Percentiles rank a stretch among this genome's conserved stretches.
These are phyloP conservation scores for Paraphaeosphaeria sporulosa DNA, from an alignment of 2,329 filamentous ascomycete species.

Conservation along the genomic window DNA sequence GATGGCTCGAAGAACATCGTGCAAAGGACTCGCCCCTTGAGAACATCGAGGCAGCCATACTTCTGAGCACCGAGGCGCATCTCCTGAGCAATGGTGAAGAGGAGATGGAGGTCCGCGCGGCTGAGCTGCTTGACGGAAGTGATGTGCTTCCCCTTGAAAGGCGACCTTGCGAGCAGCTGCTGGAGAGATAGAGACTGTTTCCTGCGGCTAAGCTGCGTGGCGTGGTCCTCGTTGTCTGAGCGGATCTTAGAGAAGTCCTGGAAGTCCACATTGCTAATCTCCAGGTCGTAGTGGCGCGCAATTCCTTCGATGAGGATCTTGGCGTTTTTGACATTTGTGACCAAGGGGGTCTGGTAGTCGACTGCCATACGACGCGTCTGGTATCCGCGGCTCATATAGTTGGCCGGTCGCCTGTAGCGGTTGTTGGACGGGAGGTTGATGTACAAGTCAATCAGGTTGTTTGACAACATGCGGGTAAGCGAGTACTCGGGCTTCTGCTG, in stretches of 20 bases:
- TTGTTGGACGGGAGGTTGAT: slow-evolving; percentile 99
- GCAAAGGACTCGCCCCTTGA: slow-evolving; percentile 85
- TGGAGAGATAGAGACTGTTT: slow-evolving; percentile 67
- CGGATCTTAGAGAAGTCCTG: slow-evolving; percentile 73
- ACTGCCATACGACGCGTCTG: slow-evolving; percentile 97
- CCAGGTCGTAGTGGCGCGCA: slow-evolving; percentile 84
- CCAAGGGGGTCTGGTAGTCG: slow-evolving; percentile 94
- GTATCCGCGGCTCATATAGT: slow-evolving; percentile 98
- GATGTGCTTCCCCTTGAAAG: slow-evolving; percentile 89
- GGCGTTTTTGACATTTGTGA: slow-evolving; percentile 99
- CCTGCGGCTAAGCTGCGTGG: slow-evolving; percentile 59
- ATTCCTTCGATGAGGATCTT: slow-evolving; percentile 97
- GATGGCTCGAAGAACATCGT: slow-evolving; percentile 98
- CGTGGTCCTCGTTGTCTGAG: slow-evolving; percentile 39
- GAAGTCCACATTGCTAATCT: slow-evolving; percentile 84
- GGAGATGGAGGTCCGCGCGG: slow-evolving; percentile 84
- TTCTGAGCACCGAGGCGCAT: slow-evolving; percentile 96
- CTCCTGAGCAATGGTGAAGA: slow-evolving; percentile 97
- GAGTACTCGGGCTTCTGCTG: slow-evolving; percentile 96
- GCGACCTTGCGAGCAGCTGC: slow-evolving; percentile 77
- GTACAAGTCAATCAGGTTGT: slow-evolving; percentile 97
- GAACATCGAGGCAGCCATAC: slow-evolving; percentile 84
- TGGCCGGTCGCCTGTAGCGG: slow-evolving; percentile 93
- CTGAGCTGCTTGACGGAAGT: slow-evolving; percentile 91
- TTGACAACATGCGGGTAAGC: slow-evolving; percentile 92